Percentiles rank a stretch among this genome's conserved stretches.
Evolutionary conservation across 768 basidiomycete genomes (phyloP).

Genomic region (Trametes coccinea): DNA sequence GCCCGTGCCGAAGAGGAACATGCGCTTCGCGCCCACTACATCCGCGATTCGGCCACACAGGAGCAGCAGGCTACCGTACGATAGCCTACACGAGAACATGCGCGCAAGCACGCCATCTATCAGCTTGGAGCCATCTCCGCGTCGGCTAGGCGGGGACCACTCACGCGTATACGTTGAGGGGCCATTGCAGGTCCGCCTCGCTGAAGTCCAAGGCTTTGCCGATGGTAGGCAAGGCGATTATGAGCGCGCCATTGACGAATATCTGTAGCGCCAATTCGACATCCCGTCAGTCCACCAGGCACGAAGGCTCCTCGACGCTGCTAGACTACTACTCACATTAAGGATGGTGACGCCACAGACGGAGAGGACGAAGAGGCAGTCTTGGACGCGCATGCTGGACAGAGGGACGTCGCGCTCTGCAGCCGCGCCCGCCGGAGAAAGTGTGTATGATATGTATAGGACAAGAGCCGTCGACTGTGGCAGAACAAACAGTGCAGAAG

Average conservation of each 20-base stretch:
- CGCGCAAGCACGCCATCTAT: too few species aligned
- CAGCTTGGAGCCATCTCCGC: too few species aligned
- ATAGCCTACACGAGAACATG: conserved; percentile 12
- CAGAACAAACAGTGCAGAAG: too few species aligned
- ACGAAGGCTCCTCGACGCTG: not conserved
- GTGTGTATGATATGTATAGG: too few species aligned
- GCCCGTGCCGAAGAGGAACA: conserved; percentile 35
- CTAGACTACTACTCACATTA: conserved; percentile 14
- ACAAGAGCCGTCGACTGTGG: too few species aligned
- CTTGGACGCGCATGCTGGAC: not conserved
- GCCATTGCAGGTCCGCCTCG: conserved; percentile 29
- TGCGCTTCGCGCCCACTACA: conserved; percentile 25
- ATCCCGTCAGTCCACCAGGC: too few species aligned
- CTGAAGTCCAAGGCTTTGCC: conserved; percentile 26
- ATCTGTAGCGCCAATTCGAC: conserved; percentile 6
- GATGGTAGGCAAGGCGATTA: conserved; percentile 28
- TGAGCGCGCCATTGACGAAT: conserved; percentile 27
- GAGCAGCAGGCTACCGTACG: conserved; percentile 25
- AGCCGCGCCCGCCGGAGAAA: too few species aligned
- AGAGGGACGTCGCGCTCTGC: not conserved
- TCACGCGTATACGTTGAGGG: conserved; percentile 26
- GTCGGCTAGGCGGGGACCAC: conserved; percentile 1
- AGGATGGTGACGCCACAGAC: conserved; percentile 28
- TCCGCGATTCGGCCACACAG: conserved; percentile 24
- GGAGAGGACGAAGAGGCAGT: conserved; percentile 17